Conservation (phyloP, 2,329 filamentous ascomycete genomes). For the Aureobasidium musti region DNA sequence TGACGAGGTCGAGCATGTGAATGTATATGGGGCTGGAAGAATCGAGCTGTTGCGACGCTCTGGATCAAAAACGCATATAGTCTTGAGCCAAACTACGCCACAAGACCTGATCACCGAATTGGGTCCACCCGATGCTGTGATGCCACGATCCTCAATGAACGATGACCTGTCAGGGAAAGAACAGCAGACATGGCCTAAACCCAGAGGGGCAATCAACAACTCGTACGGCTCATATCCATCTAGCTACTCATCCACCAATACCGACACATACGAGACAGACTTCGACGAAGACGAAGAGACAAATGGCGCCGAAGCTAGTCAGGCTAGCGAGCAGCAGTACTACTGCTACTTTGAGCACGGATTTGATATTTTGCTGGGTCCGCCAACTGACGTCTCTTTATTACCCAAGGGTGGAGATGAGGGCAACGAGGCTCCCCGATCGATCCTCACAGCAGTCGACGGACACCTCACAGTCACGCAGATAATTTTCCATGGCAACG, state of each 20-base stretch:
- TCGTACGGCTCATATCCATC: conserved; percentile 37
- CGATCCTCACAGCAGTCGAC: conserved; percentile 30
- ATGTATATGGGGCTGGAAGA: conserved; percentile 73
- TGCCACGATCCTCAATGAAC: conserved; percentile 46
- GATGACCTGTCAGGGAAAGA: conserved; percentile 17
- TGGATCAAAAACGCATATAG: conserved; percentile 67
- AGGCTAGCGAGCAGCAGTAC: conserved; percentile 73
- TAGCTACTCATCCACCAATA: conserved; percentile 45
- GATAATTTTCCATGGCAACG: conserved; percentile 89
- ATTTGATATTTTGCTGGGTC: conserved; percentile 89
- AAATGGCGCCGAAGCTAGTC: conserved; percentile 58
- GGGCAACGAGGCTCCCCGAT: conserved; percentile 30
- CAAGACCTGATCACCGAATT: conserved; percentile 90
- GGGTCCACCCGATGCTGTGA: conserved; percentile 90
- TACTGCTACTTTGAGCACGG: conserved; percentile 98
- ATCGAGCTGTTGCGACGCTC: conserved; percentile 76
- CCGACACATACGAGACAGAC: conserved; percentile 49
- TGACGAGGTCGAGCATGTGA: conserved; percentile 82
- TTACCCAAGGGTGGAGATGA: conserved; percentile 35
- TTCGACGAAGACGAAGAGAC: conserved; percentile 48
- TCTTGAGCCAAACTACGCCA: conserved; percentile 81
- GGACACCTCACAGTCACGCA: conserved; percentile 79
- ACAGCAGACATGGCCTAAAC: conserved; percentile 13
- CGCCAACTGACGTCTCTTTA: conserved; percentile 54
- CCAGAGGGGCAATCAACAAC: too few relatives aligned